Evolutionary conservation across 768 basidiomycete genomes (phyloP).

Genomic region (Suillus alpinus): DNA sequence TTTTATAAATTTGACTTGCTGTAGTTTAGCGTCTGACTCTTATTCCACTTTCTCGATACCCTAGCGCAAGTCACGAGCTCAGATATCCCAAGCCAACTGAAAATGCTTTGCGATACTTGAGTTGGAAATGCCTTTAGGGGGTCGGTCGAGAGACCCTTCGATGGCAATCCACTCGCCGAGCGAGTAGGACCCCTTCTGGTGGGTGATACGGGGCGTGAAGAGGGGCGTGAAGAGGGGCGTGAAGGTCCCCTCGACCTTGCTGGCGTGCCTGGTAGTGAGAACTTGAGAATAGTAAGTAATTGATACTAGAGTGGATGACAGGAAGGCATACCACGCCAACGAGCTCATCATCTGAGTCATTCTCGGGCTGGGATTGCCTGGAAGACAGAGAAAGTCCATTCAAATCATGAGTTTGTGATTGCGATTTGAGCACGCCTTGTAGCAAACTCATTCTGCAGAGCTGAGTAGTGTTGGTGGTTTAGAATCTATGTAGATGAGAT

Average conservation of each 20-base stretch:
- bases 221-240: constrained; percentile 46
- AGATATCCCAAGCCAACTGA: constrained; percentile 54
- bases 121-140: constrained; percentile 75
- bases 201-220: constrained; percentile 32
- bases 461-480: background rate
- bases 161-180: constrained; percentile 19
- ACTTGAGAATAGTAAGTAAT: constrained; percentile 34
- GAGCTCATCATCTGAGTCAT: constrained; percentile 66
- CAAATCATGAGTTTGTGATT: constrained; percentile 24
- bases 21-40: constrained; percentile 89
- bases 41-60: constrained; percentile 84
- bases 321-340: constrained; percentile 61
- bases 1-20: constrained; percentile 41
- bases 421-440: constrained; percentile 65
- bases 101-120: constrained; percentile 77
- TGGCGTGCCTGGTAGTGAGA: constrained; percentile 68
- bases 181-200: constrained; percentile 18
- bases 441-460: constrained; percentile 58
- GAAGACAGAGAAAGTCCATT: constrained; percentile 18
- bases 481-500: constrained; percentile 6
- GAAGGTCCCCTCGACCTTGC: constrained; percentile 56
- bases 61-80: constrained; percentile 76
- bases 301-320: background rate
- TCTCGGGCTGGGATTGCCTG: constrained; percentile 23
- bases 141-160: constrained; percentile 38